These are phyloP conservation scores for Penicillium fimorum DNA, from an alignment of 495 filamentous ascomycete species.

Conservation along the genomic window DNA sequence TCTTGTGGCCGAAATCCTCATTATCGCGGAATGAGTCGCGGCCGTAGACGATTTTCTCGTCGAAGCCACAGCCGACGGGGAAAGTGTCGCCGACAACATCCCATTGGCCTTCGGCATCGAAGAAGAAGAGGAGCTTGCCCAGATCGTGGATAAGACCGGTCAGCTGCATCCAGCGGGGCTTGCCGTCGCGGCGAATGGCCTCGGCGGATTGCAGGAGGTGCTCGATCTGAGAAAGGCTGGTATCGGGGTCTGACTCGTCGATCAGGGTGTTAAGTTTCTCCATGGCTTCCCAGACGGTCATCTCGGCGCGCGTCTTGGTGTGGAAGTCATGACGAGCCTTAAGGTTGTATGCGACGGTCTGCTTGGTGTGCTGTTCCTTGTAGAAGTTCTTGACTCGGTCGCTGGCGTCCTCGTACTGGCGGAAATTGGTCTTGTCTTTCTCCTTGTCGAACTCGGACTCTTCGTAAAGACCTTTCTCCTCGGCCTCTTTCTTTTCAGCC, in stretches of 20 bases:
- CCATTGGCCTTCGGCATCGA: conserved; percentile 80
- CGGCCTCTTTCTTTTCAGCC: conserved; percentile 27
- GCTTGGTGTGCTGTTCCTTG: conserved; percentile 77
- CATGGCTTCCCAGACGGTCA: conserved; percentile 87
- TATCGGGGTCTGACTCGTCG: conserved; percentile 88
- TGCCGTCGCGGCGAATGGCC: conserved; percentile 81
- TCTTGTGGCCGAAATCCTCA: conserved; percentile 60
- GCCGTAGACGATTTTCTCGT: conserved; percentile 71
- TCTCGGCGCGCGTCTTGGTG: conserved; percentile 62
- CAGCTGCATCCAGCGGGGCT: conserved; percentile 91
- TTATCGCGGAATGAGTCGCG: conserved; percentile 70
- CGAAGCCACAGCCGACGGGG: conserved; percentile 83
- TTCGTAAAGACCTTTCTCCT: conserved; percentile 57
- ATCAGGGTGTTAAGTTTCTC: conserved; percentile 85
- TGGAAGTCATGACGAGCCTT: conserved; percentile 70
- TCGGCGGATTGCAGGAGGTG: conserved; percentile 85
- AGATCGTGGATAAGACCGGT: conserved; percentile 87
- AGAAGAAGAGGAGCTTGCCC: conserved; percentile 85
- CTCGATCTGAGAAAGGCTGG: conserved; percentile 80
- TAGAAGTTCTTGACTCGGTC: conserved; percentile 82
- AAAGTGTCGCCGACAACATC: conserved; percentile 92
- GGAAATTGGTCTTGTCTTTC: conserved; percentile 81
- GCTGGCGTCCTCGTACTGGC: conserved; percentile 74
- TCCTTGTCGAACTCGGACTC: conserved; percentile 65
- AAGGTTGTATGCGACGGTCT: conserved; percentile 82